Base-by-base conservation (phyloP, 1,284 basidiomycete genomes). In the Grifola frondosa region DNA sequence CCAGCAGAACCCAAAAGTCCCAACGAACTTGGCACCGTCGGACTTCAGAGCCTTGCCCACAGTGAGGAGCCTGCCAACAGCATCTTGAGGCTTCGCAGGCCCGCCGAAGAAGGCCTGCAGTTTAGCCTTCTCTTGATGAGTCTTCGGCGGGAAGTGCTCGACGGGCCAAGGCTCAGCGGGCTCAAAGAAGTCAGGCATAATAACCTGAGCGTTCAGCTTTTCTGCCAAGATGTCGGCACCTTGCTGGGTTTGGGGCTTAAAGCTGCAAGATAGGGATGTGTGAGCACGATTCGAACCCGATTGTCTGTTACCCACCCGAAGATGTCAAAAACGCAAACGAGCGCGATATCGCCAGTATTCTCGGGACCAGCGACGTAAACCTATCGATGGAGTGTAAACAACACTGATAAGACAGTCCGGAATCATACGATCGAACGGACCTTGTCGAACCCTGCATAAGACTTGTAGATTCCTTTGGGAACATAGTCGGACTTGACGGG, bases 171-270 rank as follows among this genome's bases (percentile, higher is more conserved):
- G 70, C 40, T 63, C 63, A 42, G 71, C 59, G 13, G 76, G 76
- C 51, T 76, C 74, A 61, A 84, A 81, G 61, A 83, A 81, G 62
- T 84, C 80, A 22, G 81, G 81, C 75, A 84, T 79, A 53, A 80
- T 70, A 13, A 84, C 75, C 20, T 71, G 70, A 5, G 71, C 73
- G 16, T 74, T 69, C 22, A 80, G 60, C 12, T 70, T 60, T 12
- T 69, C 63, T 1, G 80, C 78, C 42, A 85, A 68, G 37, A 82
- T 75, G 58, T 85, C 82, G 24, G 78, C 79, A 31, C 78, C 80
- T 50, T 80, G 79, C 56, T 77, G 74, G 6, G 78, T 81, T 60
- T 80, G 75, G 6, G 77, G 76, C 60, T 72, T 77, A 65, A 66
- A 76, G 6, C 75, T 76, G 47, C 0, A 15, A 16, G 10, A 30